Conservation (phyloP, 1,284 basidiomycete species). For the Irpex sp. region DNA sequence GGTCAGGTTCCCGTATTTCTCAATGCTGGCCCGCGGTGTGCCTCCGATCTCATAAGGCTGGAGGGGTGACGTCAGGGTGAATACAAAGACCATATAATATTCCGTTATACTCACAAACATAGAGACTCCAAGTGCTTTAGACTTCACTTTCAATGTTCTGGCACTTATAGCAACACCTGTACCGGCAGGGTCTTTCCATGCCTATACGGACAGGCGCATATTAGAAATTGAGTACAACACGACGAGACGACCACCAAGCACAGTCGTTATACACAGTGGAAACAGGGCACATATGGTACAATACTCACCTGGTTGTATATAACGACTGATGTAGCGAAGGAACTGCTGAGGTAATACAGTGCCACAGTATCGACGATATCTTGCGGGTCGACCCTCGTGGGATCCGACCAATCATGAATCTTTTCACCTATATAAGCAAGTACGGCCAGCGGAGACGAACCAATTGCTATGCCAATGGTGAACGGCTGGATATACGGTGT, state of each 20-base stretch:
- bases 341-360: conserved; percentile 20
- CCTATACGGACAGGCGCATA: neutral
- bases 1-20: neutral
- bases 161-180: neutral
- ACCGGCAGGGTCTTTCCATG: neutral
- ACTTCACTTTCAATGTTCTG: neutral
- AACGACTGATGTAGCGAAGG: conserved; percentile 15
- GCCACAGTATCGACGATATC: conserved; percentile 16
- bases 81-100: no score
- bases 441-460: conserved; percentile 20
- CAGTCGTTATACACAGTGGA: no score
- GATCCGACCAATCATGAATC: conserved; percentile 2
- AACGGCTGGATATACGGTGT: conserved; percentile 13
- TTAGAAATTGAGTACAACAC: no score
- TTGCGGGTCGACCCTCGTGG: neutral
- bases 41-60: conserved; percentile 1
- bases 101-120: neutral
- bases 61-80: no score
- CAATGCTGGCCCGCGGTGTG: no score
- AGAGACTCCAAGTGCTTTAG: neutral
- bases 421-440: conserved; percentile 23
- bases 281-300: no score
- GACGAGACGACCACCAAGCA: neutral
- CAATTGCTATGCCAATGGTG: conserved; percentile 14
- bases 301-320: conserved; percentile 15